A percentile compares a stretch with the other conserved stretches of the same genome.
Conservation (phyloP, 306 rosid genomes). For the Psophocarpus tetragonolobus region DNA sequence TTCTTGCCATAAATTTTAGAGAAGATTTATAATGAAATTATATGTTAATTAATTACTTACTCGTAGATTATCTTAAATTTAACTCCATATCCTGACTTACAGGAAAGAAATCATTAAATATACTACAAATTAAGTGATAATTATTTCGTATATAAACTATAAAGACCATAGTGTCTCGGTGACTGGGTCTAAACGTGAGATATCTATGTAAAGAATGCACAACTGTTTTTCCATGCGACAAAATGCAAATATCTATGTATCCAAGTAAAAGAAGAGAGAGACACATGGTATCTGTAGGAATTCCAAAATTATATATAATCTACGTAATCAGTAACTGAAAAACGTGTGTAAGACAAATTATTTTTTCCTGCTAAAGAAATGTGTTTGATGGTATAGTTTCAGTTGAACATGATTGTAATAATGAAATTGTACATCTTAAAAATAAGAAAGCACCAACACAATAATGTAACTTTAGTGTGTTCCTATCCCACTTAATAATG, state of each 20-base stretch:
- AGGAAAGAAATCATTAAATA: neutral
- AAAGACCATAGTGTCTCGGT: neutral
- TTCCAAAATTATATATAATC: neutral
- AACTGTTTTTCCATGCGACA: neutral
- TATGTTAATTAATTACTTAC: neutral
- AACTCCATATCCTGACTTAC: neutral
- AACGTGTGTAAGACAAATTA: neutral
- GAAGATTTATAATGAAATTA: neutral
- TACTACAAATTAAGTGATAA: too few species aligned
- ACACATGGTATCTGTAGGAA: neutral
- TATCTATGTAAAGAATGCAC: neutral
- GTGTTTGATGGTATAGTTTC: neutral
- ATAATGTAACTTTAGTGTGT: neutral
- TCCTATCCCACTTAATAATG: conserved; percentile 6
- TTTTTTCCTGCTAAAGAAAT: too few species aligned
- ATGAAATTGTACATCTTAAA: too few species aligned
- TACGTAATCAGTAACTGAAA: neutral
- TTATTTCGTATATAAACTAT: neutral
- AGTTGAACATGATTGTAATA: neutral
- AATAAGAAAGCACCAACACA: neutral
- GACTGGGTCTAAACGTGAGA: neutral
- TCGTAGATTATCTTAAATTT: neutral
- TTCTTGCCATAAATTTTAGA: neutral
- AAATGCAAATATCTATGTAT: neutral
- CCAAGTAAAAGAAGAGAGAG: neutral